Base-by-base conservation (phyloP, 1,139 yeast genomes). In the Nakaseomyces kungkrabaensis region DNA sequence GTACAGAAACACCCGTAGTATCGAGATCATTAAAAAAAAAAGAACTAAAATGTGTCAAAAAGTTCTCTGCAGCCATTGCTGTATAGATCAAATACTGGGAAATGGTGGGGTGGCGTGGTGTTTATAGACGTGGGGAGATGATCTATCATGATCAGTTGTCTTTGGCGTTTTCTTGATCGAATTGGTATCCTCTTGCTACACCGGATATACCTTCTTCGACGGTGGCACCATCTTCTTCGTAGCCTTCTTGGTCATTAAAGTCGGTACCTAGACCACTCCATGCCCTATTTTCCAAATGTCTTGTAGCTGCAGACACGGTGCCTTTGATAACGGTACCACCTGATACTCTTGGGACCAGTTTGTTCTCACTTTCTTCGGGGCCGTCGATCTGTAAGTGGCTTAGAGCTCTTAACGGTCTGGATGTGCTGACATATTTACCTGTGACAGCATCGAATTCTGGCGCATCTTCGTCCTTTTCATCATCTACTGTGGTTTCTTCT, bases 251-350 rank as follows among this genome's bases (percentile, higher is more conserved):
- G 3, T 66, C 67, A 46, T 63, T 60, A 66, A 75, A 87, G 61
- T 90, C 97, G 54, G 94, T 83, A 0, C 98, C 98, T 37, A 92
- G 72, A 0, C 98, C 98, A 0, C 82, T 79, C 98, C 98, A 92
- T 25, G 74, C 72, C 61, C 95, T 76, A 40, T 72, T 72, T 59
- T 88, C 95, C 46, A 92, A 72, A 55, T 77, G 77, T 11, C 76
- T 74, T 0, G 97, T 97, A 0, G 97, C 88, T 0, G 97, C 90
- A 0, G 97, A 89, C 0, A 87, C 85, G 0, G 97, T 88, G 43
- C 81, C 81, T 53, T 80, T 79, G 50, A 90, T 79, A 5, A 89
- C 73, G 1, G 83, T 73, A 25, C 77, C 74, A 42, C 61, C 61
- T 8, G 52, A 41, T 1, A 56, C 56, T 53, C 82, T 77, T 52